Conservation (phyloP, 192 early-diverging fungal genomes). For the Powellomyces hirtus region DNA sequence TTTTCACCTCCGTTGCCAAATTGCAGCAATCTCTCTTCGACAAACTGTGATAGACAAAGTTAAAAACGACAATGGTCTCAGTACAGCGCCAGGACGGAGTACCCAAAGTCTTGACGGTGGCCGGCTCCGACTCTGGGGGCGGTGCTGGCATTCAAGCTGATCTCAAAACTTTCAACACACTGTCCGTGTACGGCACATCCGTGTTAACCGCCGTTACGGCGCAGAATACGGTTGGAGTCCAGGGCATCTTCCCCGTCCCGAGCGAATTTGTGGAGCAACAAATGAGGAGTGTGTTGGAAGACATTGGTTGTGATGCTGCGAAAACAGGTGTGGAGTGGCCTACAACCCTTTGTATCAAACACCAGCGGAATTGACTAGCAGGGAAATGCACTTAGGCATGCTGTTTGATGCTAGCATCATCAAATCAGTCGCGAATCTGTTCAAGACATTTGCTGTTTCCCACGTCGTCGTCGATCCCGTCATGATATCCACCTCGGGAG, state of each 20-base stretch:
- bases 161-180: slow-evolving; percentile 80
- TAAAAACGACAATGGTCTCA: no score
- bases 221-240: slow-evolving; percentile 83
- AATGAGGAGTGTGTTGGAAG: slow-evolving; percentile 64
- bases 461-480: slow-evolving; percentile 79
- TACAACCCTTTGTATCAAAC: no score
- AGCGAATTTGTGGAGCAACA: slow-evolving; percentile 67
- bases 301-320: slow-evolving; percentile 72
- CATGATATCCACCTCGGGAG: slow-evolving; percentile 78
- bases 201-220: slow-evolving; percentile 79
- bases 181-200: slow-evolving; percentile 69
- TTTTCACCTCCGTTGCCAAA: no score
- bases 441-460: slow-evolving; percentile 37
- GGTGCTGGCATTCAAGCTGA: slow-evolving; percentile 83
- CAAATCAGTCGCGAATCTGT: slow-evolving; percentile 46
- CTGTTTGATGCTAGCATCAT: slow-evolving; percentile 66
- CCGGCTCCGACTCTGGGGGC: slow-evolving; percentile 56
- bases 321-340: slow-evolving; percentile 71
- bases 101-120: slow-evolving; percentile 49
- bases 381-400: slow-evolving; percentile 70
- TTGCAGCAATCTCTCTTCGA: no score
- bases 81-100: no score
- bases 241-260: slow-evolving; percentile 61
- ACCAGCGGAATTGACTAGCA: no score
- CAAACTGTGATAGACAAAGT: no score